Evolutionary conservation across 108 stramenopile species (phyloP), one percentile per base, ranked within the genome.

Genomic region (Fragilariopsis cylindrus): DNA sequence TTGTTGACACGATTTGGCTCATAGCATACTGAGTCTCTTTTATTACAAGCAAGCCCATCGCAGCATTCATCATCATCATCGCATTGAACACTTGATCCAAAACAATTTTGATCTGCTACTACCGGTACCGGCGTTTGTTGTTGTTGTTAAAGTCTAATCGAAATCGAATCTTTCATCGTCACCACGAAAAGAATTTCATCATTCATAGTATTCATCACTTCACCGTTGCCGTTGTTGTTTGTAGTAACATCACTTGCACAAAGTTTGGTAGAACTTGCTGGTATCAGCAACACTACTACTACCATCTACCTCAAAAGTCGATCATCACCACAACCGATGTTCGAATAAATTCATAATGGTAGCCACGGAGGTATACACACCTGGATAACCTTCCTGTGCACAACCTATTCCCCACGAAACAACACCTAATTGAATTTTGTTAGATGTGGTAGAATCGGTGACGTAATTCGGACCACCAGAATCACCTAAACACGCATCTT

Each of bases 401-500:
- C 85, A 85, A 12, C 81, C 85, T 45, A 72, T 66, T 46, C 85
- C 85, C 81, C 81, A 85, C 44, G 62, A 66, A 0, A 85, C 85
- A 52, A 82, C 53, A n/a, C 85, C 85, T 12, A 79, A 53, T 56
- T 62, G 71, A 12, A 52, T 67, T 56, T 67, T 57, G 19, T 73
- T 43, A 1, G 64, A 15, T 21, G 52, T 49, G 18, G 12, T 13
- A 3, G 50, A 42, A 9, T 69, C 48, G 16, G 76, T 69, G 15
- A 63, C 4, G 41, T 83, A 65, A 11, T 84, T 48, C 0, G 88
- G 85, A 55, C 88, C 88, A 41, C 88, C 88, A 5, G 78, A 80
- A 65, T 88, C 88, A 52, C 85, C 88, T 44, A 63, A 45, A 63
- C 62, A 63, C 42, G 62, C 62, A 63, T 63, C 62, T 47, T 63